These are phyloP conservation scores for Rhododendron molle DNA, from an alignment of 148 eudicot species.

Conservation along the genomic window DNA sequence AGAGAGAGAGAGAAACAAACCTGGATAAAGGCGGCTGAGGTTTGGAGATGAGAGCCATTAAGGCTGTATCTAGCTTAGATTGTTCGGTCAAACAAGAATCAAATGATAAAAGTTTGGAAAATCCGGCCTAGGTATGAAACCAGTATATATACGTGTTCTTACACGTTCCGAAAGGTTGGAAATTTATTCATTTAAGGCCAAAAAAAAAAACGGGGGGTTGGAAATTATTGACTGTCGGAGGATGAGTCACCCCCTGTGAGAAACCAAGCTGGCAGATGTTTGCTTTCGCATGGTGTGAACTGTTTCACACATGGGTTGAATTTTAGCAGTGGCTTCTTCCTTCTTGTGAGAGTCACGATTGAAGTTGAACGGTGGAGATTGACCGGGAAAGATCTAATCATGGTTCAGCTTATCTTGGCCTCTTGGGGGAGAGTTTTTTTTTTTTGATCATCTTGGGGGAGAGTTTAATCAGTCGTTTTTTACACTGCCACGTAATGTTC, in stretches of 20 bases:
- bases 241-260: neutral
- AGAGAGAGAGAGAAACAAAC: constrained; percentile 24
- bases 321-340: neutral
- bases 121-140: constrained; percentile 2
- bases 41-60: neutral
- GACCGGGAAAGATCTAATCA: neutral
- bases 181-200: neutral
- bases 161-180: neutral
- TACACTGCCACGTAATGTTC: too few species aligned
- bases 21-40: constrained; percentile 21
- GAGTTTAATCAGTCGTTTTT: too few species aligned
- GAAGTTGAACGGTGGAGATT: neutral
- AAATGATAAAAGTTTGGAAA: constrained; percentile 1
- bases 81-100: neutral
- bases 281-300: neutral
- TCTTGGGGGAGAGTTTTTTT: too few species aligned
- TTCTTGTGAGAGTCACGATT: neutral
- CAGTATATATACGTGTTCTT: neutral
- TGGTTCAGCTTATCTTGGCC: too few species aligned
- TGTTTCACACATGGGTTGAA: constrained; percentile 13
- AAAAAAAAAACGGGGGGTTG: neutral
- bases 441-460: too few species aligned
- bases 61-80: neutral
- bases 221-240: neutral
- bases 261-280: neutral